Evolutionary conservation across 2,329 filamentous ascomycete species (phyloP).

Genomic region (Ophiosphaerella herpotricha): DNA sequence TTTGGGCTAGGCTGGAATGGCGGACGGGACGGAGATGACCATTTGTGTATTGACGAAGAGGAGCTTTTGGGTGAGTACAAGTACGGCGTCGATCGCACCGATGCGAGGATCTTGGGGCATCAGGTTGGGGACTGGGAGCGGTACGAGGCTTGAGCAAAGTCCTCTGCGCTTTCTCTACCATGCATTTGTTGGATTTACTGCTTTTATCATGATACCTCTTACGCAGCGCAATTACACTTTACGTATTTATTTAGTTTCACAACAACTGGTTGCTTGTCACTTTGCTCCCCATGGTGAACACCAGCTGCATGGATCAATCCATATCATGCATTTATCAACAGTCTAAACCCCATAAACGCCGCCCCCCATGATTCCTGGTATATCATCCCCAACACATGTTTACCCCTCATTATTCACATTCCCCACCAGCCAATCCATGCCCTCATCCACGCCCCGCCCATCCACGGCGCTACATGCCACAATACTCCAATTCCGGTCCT

Average conservation of each 20-base stretch:
- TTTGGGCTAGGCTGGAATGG: slow-evolving; percentile 80
- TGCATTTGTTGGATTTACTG: background rate
- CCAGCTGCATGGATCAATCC: background rate
- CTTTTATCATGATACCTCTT: slow-evolving; percentile 3
- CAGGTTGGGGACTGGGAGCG: slow-evolving; percentile 40
- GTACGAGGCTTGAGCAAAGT: slow-evolving; percentile 10
- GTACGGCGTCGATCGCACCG: slow-evolving; percentile 58
- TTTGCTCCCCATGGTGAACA: no score
- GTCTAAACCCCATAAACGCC: slow-evolving; percentile 19
- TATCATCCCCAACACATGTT: background rate
- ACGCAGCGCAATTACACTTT: background rate
- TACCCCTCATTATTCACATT: slow-evolving; percentile 21
- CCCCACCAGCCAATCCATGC: slow-evolving; percentile 99
- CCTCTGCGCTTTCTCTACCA: no score
- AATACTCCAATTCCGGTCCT: slow-evolving; percentile 98
- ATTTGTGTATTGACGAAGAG: slow-evolving; percentile 80
- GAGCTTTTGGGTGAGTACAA: slow-evolving; percentile 68
- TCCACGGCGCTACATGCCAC: slow-evolving; percentile 97
- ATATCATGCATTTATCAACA: background rate
- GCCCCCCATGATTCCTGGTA: slow-evolving; percentile 21
- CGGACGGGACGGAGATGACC: slow-evolving; percentile 72
- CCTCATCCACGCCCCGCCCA: slow-evolving; percentile 90
- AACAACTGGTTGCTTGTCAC: no score
- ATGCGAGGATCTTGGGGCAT: slow-evolving; percentile 34
- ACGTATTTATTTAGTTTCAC: no score